Percentiles rank a stretch among this genome's conserved stretches.
These are phyloP conservation scores for Cyberlindnera maclurae DNA, from an alignment of 805 yeast species.

Conservation along the genomic window DNA sequence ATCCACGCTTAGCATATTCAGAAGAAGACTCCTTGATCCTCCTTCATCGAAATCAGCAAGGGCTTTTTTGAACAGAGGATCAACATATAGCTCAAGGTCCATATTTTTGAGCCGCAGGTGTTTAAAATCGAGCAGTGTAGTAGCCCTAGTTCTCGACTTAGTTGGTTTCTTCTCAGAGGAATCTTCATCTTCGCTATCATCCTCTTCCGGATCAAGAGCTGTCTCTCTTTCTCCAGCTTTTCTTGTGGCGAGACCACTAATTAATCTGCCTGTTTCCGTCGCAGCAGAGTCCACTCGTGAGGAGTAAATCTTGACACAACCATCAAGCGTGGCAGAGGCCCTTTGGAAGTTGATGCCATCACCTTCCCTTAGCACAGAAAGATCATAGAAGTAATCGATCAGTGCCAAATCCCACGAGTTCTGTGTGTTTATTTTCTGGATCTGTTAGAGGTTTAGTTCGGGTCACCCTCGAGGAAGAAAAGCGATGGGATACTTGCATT, in stretches of 20 bases:
- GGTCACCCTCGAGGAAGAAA: not conserved
- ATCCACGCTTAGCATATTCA: constrained; percentile 55
- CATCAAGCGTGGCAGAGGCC: constrained; percentile 87
- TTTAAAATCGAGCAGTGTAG: constrained; percentile 47
- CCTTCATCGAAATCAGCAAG: constrained; percentile 75
- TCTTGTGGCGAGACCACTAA: constrained; percentile 61
- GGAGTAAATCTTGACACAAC: constrained; percentile 87
- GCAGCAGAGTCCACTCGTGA: constrained; percentile 93
- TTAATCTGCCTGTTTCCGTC: constrained; percentile 76
- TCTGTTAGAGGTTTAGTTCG: too few species aligned
- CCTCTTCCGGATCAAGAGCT: constrained; percentile 11
- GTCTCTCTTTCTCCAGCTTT: constrained; percentile 16
- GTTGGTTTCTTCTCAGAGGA: constrained; percentile 1
- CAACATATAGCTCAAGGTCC: constrained; percentile 60
- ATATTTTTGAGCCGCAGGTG: constrained; percentile 44
- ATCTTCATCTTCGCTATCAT: constrained; percentile 18
- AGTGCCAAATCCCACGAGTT: constrained; percentile 89
- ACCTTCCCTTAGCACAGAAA: constrained; percentile 67
- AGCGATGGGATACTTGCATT: constrained; percentile 6
- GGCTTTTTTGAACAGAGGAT: constrained; percentile 67
- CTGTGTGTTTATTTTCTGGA: constrained; percentile 60
- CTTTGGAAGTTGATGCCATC: constrained; percentile 77
- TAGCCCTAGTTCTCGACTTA: constrained; percentile 25
- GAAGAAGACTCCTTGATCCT: constrained; percentile 61
- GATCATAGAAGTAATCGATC: constrained; percentile 85